Conservation (phyloP, 23 red algal species). For the Agarophyton chilense region DNA sequence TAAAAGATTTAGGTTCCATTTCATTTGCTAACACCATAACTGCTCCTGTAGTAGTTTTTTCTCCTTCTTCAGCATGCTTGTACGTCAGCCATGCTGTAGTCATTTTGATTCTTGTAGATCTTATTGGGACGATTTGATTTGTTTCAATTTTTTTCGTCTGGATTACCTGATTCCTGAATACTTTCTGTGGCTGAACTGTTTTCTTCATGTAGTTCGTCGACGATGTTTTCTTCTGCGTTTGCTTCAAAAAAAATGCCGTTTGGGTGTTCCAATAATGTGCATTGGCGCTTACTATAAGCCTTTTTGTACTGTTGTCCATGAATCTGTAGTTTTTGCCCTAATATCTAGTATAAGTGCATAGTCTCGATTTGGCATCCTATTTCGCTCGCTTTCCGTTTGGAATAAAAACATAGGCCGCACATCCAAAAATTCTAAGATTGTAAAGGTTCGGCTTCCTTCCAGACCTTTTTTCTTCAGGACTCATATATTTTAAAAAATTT, state of each 20-base stretch:
- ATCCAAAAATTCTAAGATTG: slow-evolving; percentile 8
- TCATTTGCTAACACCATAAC: too few species aligned
- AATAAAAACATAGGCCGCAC: slow-evolving; percentile 1
- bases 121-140: background rate
- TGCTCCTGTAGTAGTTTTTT: too few species aligned
- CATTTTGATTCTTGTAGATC: background rate
- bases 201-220: too few species aligned
- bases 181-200: too few species aligned
- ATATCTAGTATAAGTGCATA: slow-evolving; percentile 17
- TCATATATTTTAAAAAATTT: background rate
- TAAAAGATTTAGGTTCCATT: background rate
- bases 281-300: background rate
- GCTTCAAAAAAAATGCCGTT: background rate
- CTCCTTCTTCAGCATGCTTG: too few species aligned
- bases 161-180: too few species aligned
- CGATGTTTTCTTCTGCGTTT: too few species aligned
- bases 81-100: background rate
- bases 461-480: background rate
- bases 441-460: background rate
- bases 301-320: background rate
- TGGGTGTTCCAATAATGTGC: too few species aligned
- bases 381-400: background rate
- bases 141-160: background rate
- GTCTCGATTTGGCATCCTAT: background rate
- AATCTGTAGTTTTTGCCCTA: slow-evolving; percentile 7